phyloP scores from a whole-genome alignment of 2,329 filamentous ascomycete genomes.

The Colletotrichum sp. region DNA sequence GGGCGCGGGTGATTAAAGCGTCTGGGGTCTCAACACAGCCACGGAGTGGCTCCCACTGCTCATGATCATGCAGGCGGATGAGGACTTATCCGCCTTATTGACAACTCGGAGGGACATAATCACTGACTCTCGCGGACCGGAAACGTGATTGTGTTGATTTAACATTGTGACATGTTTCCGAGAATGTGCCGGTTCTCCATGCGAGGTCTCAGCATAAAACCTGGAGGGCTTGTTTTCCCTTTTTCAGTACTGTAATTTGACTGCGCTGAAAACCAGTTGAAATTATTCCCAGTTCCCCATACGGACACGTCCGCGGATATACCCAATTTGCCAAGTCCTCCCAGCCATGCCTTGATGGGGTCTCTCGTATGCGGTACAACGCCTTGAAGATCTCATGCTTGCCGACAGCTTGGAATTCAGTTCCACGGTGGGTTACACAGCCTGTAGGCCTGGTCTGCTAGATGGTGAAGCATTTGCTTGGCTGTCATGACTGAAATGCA shows the following conservation, averaged over 20 bases:
- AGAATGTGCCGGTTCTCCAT: neutral
- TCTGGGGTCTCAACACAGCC: neutral
- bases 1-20: neutral
- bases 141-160: neutral
- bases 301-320: neutral
- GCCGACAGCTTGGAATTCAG: neutral
- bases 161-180: neutral
- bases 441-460: neutral
- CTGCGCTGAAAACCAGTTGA: neutral
- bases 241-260: rapidly evolving
- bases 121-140: neutral
- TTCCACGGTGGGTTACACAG: neutral
- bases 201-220: neutral
- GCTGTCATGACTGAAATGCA: neutral
- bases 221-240: neutral
- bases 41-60: neutral
- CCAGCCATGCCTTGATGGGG: neutral
- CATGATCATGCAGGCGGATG: neutral
- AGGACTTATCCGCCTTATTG: neutral
- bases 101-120: neutral
- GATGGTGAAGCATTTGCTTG: neutral
- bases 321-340: neutral
- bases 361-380: neutral
- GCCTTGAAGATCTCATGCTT: neutral
- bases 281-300: neutral